Conservation (phyloP, 305 asterid species). For the Fraxinus platypoda region DNA sequence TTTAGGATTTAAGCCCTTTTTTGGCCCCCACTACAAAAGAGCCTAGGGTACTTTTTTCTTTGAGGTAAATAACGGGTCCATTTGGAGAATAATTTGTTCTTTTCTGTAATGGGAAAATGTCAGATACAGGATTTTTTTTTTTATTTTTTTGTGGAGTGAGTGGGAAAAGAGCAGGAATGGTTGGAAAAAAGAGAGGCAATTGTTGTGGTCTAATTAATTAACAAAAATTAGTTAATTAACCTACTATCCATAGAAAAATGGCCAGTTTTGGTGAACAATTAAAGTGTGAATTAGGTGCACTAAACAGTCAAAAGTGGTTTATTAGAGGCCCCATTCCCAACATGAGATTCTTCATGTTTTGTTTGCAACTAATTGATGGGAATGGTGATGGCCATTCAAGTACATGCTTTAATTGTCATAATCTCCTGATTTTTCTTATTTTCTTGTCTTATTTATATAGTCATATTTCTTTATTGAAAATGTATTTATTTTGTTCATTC, state of each 20-base stretch:
- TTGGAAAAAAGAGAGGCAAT: conserved; percentile 19
- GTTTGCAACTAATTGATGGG: conserved; percentile 33
- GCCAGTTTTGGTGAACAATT: not conserved
- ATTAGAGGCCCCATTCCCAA: conserved; percentile 11
- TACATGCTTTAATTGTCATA: not conserved
- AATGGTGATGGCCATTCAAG: not conserved
- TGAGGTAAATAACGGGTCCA: not conserved
- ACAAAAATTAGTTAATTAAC: not conserved
- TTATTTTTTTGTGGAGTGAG: not conserved
- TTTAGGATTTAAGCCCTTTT: conserved; percentile 21
- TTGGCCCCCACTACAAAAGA: conserved; percentile 18
- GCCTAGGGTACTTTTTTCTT: not conserved
- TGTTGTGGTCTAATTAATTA: conserved; percentile 17
- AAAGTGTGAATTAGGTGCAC: conserved; percentile 38
- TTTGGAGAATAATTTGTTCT: not conserved
- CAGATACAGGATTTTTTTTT: not conserved
- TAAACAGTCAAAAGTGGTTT: conserved; percentile 25
- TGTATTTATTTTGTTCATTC: no score
- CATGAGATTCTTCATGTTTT: conserved; percentile 21
- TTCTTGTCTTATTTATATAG: no score
- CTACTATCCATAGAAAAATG: not conserved
- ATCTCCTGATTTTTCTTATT: not conserved
- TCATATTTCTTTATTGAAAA: no score
- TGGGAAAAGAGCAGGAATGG: not conserved
- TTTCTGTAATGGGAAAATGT: not conserved